phyloP scores from a whole-genome alignment of 192 early-diverging fungal genomes.

The Helicostylum pulchrum region DNA sequence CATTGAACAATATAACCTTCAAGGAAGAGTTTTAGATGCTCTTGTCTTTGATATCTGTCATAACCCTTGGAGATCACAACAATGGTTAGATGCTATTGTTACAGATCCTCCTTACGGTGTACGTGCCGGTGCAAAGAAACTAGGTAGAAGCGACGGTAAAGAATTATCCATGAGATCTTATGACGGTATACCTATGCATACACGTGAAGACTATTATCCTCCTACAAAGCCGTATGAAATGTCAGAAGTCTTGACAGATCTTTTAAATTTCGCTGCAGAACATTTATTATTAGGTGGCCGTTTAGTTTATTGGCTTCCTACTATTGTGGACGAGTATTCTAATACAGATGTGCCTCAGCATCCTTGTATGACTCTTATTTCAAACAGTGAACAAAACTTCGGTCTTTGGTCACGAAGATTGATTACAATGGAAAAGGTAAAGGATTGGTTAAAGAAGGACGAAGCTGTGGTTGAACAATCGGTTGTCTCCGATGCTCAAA shows the following conservation, averaged over 20 bases:
- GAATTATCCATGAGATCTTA: constrained; percentile 42
- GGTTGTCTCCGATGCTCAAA: constrained; percentile 17
- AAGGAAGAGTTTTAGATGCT: constrained; percentile 71
- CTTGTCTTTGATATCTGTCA: constrained; percentile 85
- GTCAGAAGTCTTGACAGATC: constrained; percentile 81
- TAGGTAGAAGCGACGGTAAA: constrained; percentile 61
- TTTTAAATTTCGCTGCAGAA: constrained; percentile 79
- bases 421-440: constrained; percentile 92
- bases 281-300: constrained; percentile 78
- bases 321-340: constrained; percentile 78
- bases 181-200: constrained; percentile 44
- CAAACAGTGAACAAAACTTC: constrained; percentile 95
- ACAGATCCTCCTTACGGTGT: constrained; percentile 97
- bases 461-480: constrained; percentile 12
- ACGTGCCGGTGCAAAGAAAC: constrained; percentile 90
- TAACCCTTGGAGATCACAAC: constrained; percentile 68
- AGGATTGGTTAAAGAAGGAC: constrained; percentile 4
- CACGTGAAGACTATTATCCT: constrained; percentile 71
- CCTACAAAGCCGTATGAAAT: constrained; percentile 95
- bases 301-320: constrained; percentile 96
- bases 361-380: constrained; percentile 72
- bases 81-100: constrained; percentile 87
- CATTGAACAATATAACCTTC: constrained; percentile 77
- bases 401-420: constrained; percentile 88
- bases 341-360: constrained; percentile 81